Conservation (phyloP, 2,329 filamentous ascomycete species). For the Fusarium sp. region DNA sequence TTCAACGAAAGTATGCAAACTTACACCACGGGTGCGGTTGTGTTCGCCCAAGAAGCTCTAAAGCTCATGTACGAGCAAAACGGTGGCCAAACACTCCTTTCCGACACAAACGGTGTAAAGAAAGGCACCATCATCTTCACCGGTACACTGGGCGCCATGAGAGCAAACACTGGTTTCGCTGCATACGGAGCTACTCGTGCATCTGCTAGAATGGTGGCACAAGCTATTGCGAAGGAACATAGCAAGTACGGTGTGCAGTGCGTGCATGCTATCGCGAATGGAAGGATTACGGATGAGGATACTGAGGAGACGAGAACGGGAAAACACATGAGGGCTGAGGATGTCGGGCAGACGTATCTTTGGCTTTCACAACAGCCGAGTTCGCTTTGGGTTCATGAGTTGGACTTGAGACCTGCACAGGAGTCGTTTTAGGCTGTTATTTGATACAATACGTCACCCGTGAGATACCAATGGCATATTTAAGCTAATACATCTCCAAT, state of each 20-base stretch:
- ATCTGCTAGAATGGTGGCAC: slow-evolving; percentile 67
- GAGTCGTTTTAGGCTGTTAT: slow-evolving; percentile 17
- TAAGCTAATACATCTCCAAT: slow-evolving; percentile 24
- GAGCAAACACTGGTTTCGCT: slow-evolving; percentile 66
- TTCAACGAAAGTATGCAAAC: slow-evolving; percentile 62
- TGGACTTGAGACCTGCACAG: slow-evolving; percentile 41
- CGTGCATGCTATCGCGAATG: slow-evolving; percentile 71
- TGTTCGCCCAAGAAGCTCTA: slow-evolving; percentile 66
- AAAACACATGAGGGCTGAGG: slow-evolving; percentile 70
- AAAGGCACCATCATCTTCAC: slow-evolving; percentile 71
- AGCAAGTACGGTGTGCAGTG: slow-evolving; percentile 69
- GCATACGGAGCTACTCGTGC: slow-evolving; percentile 67
- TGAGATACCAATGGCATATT: too few relatives aligned
- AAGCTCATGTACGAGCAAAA: slow-evolving; percentile 66
- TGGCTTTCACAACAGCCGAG: slow-evolving; percentile 51
- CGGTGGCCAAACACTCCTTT: slow-evolving; percentile 59
- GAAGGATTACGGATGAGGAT: slow-evolving; percentile 64
- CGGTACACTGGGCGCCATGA: slow-evolving; percentile 65
- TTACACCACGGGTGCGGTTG: slow-evolving; percentile 68
- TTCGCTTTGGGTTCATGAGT: slow-evolving; percentile 39
- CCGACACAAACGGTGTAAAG: slow-evolving; percentile 61
- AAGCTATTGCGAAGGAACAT: slow-evolving; percentile 69
- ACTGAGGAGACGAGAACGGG: slow-evolving; percentile 62
- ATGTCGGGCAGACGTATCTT: slow-evolving; percentile 68
- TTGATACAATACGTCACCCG: too few relatives aligned